A percentile compares a stretch with the other conserved stretches of the same genome.
Evolutionary conservation across 2,329 filamentous ascomycete species (phyloP).

Genomic region (Paraphoma sp.): DNA sequence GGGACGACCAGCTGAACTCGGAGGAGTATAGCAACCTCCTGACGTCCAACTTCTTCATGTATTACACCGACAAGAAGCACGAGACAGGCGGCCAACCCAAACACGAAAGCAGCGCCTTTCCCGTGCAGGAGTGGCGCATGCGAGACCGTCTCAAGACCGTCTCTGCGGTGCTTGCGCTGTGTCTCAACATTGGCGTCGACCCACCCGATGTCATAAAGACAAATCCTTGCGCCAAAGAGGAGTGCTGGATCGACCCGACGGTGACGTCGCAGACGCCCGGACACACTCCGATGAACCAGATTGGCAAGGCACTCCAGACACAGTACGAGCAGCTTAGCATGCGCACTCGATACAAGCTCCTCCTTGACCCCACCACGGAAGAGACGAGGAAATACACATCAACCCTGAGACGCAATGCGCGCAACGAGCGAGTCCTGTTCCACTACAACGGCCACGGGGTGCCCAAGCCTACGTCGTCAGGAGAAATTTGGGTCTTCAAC

Average conservation of each 20-base stretch:
- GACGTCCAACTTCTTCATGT: conserved; percentile 98
- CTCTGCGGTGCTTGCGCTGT: conserved; percentile 90
- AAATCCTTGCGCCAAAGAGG: conserved; percentile 87
- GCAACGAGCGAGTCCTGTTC: conserved; percentile 94
- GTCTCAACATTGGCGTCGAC: conserved; percentile 96
- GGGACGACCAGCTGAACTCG: conserved; percentile 90
- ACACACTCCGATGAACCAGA: conserved; percentile 86
- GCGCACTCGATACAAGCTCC: conserved; percentile 96
- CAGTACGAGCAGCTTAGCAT: conserved; percentile 97
- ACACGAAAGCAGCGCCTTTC: conserved; percentile 56
- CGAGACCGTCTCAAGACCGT: conserved; percentile 95
- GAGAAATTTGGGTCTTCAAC: conserved; percentile 99
- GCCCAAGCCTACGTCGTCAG: conserved; percentile 91
- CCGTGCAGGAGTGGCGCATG: conserved; percentile 95
- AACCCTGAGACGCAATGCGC: conserved; percentile 87
- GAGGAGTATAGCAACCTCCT: conserved; percentile 87
- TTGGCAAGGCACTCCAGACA: conserved; percentile 92
- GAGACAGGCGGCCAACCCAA: conserved; percentile 91
- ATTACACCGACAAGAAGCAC: conserved; percentile 97
- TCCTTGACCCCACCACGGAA: conserved; percentile 93
- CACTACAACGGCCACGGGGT: conserved; percentile 99
- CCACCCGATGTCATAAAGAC: conserved; percentile 97
- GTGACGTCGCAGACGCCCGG: conserved; percentile 72
- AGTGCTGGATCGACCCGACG: conserved; percentile 96
- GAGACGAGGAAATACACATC: conserved; percentile 97